A percentile compares a stretch with the other conserved stretches of the same genome.
phyloP scores from a whole-genome alignment of 768 basidiomycete genomes.

The Pilatotrama ljubarskyi region DNA sequence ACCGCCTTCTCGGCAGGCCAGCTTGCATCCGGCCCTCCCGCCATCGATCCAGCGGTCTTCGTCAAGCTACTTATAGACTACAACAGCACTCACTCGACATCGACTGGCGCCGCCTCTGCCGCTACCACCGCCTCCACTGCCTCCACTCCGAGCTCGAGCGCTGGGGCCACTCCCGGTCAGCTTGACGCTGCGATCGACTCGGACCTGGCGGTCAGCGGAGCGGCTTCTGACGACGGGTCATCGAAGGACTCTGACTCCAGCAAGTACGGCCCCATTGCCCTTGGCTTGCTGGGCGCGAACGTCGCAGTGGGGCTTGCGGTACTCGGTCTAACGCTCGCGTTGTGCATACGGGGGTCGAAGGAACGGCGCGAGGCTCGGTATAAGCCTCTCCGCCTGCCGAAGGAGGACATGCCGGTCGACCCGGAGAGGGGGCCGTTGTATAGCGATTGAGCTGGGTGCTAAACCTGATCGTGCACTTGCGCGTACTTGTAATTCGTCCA shows the following conservation, averaged over 20 bases:
- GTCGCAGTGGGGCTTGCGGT: background rate
- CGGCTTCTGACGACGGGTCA: background rate
- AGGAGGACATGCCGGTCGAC: background rate
- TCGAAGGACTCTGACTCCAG: background rate
- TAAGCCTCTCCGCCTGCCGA: conserved; percentile 2
- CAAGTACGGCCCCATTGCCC: background rate
- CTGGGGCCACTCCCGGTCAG: background rate
- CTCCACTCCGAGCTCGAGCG: background rate
- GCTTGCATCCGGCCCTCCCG: background rate
- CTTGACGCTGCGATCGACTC: background rate
- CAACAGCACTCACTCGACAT: background rate
- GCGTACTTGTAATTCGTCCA: too few species aligned
- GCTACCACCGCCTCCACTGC: background rate
- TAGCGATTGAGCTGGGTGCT: background rate
- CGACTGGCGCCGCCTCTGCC: background rate
- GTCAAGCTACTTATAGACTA: background rate
- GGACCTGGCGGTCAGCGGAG: background rate
- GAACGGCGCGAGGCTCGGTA: background rate
- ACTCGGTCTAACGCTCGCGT: background rate
- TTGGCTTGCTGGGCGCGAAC: background rate
- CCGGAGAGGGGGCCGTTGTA: background rate
- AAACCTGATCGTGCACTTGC: too few species aligned
- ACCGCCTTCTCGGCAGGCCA: background rate
- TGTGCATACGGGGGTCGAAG: conserved; percentile 1
- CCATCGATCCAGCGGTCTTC: background rate